Conservation (phyloP, 140 eudicot species). For the Bidens hawaiensis region DNA sequence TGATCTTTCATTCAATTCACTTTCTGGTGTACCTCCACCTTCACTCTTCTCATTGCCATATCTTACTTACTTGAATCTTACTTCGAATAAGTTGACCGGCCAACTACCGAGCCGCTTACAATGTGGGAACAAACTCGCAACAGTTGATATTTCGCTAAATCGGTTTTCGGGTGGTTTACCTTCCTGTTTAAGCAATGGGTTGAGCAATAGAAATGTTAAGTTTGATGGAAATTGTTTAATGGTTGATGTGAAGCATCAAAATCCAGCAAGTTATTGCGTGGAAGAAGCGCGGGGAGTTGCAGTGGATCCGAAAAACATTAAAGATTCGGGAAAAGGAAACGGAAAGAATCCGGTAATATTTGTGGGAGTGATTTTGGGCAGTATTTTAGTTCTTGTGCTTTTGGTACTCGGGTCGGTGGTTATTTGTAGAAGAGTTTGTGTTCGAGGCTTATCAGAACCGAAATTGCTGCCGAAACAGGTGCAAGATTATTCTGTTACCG, state of each 20-base stretch:
- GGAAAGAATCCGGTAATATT: conserved; percentile 24
- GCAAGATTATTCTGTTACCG: conserved; percentile 41
- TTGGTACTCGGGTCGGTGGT: conserved; percentile 38
- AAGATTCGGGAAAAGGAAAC: conserved; percentile 22
- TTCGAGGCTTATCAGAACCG: conserved; percentile 37
- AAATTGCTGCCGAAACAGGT: conserved; percentile 39
- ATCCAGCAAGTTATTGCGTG: conserved; percentile 41
- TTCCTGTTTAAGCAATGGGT: conserved; percentile 35
- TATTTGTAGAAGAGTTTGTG: conserved; percentile 29
- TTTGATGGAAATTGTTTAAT: conserved; percentile 50
- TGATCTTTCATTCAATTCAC: conserved; percentile 49
- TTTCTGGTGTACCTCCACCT: conserved; percentile 42
- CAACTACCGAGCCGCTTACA: conserved; percentile 45
- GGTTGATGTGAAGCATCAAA: conserved; percentile 39
- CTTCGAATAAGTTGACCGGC: conserved; percentile 55
- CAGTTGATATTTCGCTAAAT: conserved; percentile 51
- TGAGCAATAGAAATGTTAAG: conserved; percentile 30
- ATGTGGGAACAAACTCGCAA: conserved; percentile 44
- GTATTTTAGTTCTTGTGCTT: conserved; percentile 33
- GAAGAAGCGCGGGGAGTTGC: conserved; percentile 32
- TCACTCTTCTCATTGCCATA: conserved; percentile 41
- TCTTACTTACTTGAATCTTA: conserved; percentile 42
- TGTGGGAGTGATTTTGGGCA: conserved; percentile 42
- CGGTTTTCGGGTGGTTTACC: conserved; percentile 49
- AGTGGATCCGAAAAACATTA: conserved; percentile 28